Base-by-base conservation (phyloP, 495 filamentous ascomycete genomes). In the Annulohypoxylon moriforme region DNA sequence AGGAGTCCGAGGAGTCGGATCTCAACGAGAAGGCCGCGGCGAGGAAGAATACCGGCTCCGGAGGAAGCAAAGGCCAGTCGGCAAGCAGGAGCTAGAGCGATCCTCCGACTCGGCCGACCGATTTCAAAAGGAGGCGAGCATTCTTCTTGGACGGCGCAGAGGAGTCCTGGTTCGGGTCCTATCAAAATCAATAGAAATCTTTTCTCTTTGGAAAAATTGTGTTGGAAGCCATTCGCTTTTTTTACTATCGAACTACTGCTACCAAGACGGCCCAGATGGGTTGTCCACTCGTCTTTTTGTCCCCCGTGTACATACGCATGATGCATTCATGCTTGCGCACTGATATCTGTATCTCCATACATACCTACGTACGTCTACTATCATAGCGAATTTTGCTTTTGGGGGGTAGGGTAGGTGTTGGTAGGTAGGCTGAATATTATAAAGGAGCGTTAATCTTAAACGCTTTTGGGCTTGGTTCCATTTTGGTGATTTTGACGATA, bases 1-100 rank as follows among this genome's bases (percentile, higher is more conserved):
- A 67, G 1, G 67, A 63, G 38, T 14, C 24, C 24, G 47, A 52
- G 24, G 47, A 60, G 8, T 36, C 52, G 7, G 52, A 40, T 1
- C 16, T 42, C 49, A 13, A 65, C 16, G 67, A 68, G 47, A 56
- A 47, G 16, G 33, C 36, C 40, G n/a, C 58, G 7, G 14, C 7
- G 25, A 67, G 66, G 55, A 55, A 53, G 25, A 53, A 10, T 11
- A 3, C 33, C n/a, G n/a, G 27, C 22, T 36, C 25, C 56, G 16
- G 56, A 34, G 29, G 38, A 4, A 13, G 38, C 27, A 55, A 55
- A 22, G 44, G 61, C 40, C 71, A 73, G 50, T 53, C 71, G 25
- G 60, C 70, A 20, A 38, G 57, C 24, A 66, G 60, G 66, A 69
- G 33, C 57, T 73, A 73, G 62, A 73, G n/a, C 29, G 36, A 33